Conservation (phyloP, 768 basidiomycete genomes). For the Leccinum arenicola region DNA sequence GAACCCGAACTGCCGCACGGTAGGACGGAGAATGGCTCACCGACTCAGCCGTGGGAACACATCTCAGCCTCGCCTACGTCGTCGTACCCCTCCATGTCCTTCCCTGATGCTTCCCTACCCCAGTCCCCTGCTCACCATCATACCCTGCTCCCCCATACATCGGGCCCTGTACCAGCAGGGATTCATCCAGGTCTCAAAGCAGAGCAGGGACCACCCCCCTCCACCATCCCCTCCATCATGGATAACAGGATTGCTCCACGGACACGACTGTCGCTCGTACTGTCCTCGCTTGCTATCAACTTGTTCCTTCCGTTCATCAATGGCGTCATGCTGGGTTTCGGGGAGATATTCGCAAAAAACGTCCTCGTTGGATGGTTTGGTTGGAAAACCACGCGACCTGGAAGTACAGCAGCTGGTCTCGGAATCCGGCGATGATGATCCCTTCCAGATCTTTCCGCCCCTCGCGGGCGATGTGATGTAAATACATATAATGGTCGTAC, state of each 20-base stretch:
- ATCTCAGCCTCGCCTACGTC: constrained; percentile 54
- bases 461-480: constrained; percentile 1
- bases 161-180: constrained; percentile 3
- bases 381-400: constrained; percentile 33
- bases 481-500: constrained; percentile 32
- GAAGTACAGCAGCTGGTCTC: constrained; percentile 23
- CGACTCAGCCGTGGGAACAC: constrained; percentile 71
- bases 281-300: constrained; percentile 80
- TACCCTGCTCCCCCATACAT: constrained; percentile 17
- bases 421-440: constrained; percentile 23
- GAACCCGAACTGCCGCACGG: constrained; percentile 2
- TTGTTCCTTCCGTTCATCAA: constrained; percentile 86
- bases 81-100: constrained; percentile 80
- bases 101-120: constrained; percentile 59
- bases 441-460: neutral
- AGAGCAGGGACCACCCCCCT: constrained; percentile 26
- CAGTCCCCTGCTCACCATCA: constrained; percentile 40
- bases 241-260: constrained; percentile 62
- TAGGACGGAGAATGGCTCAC: constrained; percentile 21
- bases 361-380: constrained; percentile 57
- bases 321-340: constrained; percentile 95
- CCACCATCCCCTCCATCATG: constrained; percentile 69
- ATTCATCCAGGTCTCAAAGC: constrained; percentile 22
- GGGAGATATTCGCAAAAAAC: constrained; percentile 87
- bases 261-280: constrained; percentile 64